Evolutionary conservation across 1,139 yeast genomes (phyloP), one percentile per base, ranked within the genome.

Genomic region (Ogataea hybrid): DNA sequence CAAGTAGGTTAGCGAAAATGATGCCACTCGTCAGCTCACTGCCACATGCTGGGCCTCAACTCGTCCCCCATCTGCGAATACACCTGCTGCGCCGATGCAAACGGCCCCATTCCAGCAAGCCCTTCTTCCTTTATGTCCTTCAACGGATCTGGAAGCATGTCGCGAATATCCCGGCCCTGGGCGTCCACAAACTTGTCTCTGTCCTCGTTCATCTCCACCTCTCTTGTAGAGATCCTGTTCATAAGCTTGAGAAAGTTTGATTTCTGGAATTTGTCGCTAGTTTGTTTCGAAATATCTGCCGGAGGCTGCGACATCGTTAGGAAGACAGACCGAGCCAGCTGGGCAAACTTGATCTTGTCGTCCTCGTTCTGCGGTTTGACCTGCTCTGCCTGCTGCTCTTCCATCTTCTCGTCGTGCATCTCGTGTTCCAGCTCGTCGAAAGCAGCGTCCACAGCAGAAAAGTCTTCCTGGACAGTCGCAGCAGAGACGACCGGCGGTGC

Each of bases 91-190:
- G 56, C 56, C n/a, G 53, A 42, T 14, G 52, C 53, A 33, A 46
- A 52, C 7, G 55, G 40, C 12, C 56, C 44, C 39, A 40, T n/a
- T n/a, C 43, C 48, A 18, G 27, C 29, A 20, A 55, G 31, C 11
- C 46, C 53, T 8, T 39, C 48, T 11, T 51, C 48, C 34, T 46
- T 53, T n/a, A 57, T 20, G 41, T 56, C 58, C 28, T 39, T 45
- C 25, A 61, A 45, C 15, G 65, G 64, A 43, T 61, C 64, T 2
- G 63, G 57, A 4, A 61, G 43, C 43, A 52, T 43, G 28, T 58
- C 61, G 29, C 68, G 49, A 5, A 65, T 58, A 43, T 66, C 70
- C 23, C 54, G 53, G 3, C 71, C 69, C 6, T 45, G 46, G 1
- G 58, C 35, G 34, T 59, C 62, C 23, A 61, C 49, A 23, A 62